phyloP scores from a whole-genome alignment of 2,329 filamentous ascomycete species.

The Phialocephala subalpina region DNA sequence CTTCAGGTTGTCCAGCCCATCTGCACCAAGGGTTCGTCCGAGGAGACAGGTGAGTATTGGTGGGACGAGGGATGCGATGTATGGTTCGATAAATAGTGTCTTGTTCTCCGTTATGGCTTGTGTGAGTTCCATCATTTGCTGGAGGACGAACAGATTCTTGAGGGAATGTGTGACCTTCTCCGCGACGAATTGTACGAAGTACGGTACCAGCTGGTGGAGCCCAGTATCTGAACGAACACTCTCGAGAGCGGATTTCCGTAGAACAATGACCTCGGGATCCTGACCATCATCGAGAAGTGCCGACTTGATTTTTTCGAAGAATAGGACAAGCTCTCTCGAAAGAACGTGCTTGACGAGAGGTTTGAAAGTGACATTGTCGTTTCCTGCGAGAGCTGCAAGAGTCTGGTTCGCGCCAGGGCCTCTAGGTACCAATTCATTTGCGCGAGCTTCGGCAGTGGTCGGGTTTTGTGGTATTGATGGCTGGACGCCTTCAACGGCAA shows the following conservation, averaged over 20 bases:
- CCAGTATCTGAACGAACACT: slow-evolving; percentile 90
- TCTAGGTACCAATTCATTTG: slow-evolving; percentile 88
- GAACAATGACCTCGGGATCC: slow-evolving; percentile 75
- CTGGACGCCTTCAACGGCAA: slow-evolving; percentile 96
- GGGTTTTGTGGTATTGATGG: slow-evolving; percentile 97
- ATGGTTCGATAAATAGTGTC: slow-evolving; percentile 74
- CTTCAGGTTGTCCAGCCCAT: slow-evolving; percentile 58
- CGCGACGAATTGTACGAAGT: slow-evolving; percentile 94
- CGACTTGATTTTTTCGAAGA: slow-evolving; percentile 93
- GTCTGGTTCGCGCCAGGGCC: slow-evolving; percentile 88
- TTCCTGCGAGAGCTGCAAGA: slow-evolving; percentile 82
- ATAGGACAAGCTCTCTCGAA: slow-evolving; percentile 93
- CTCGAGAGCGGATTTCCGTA: slow-evolving; percentile 84
- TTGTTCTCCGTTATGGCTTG: slow-evolving; percentile 85
- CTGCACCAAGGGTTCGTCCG: slow-evolving; percentile 70
- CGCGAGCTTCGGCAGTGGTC: slow-evolving; percentile 81
- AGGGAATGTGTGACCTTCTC: slow-evolving; percentile 95
- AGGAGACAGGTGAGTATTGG: slow-evolving; percentile 92
- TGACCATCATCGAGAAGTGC: slow-evolving; percentile 89
- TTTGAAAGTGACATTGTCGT: slow-evolving; percentile 84
- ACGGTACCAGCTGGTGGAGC: slow-evolving; percentile 93
- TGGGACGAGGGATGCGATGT: slow-evolving; percentile 74
- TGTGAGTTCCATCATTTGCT: slow-evolving; percentile 91
- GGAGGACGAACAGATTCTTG: slow-evolving; percentile 87
- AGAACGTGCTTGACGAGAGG: slow-evolving; percentile 95